A percentile compares a stretch with the other conserved stretches of the same genome.
phyloP scores from a whole-genome alignment of 345 rosid genomes.

The Hirschfeldia incana region DNA sequence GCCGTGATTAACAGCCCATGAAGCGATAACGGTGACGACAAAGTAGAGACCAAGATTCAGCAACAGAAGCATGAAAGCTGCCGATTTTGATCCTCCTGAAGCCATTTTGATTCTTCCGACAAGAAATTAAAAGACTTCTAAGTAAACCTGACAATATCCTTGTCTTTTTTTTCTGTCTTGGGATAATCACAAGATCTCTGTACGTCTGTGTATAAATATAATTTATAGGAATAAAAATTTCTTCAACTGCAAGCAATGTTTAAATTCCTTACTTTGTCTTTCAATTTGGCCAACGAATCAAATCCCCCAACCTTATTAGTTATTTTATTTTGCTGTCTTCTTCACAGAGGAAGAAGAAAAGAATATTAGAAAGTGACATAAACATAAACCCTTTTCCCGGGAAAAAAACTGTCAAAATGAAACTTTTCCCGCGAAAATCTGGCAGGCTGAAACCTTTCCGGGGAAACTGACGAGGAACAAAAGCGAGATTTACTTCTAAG shows the following conservation, averaged over 20 bases:
- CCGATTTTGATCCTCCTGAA: conserved; percentile 62
- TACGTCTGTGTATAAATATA: background rate
- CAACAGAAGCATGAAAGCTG: conserved; percentile 60
- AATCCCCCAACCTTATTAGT: conserved; percentile 9
- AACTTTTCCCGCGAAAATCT: background rate
- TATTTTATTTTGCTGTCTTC: conserved; percentile 33
- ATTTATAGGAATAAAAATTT: conserved; percentile 22
- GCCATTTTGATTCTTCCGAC: conserved; percentile 52
- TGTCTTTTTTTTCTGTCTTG: conserved; percentile 17
- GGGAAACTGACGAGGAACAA: background rate
- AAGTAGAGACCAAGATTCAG: conserved; percentile 72
- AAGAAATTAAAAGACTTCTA: background rate
- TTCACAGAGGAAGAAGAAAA: conserved; percentile 10
- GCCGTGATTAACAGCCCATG: conserved; percentile 81
- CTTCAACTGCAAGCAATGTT: conserved; percentile 54
- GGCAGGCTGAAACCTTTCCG: background rate
- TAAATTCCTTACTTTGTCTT: conserved; percentile 22
- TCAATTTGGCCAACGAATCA: conserved; percentile 31
- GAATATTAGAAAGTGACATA: conserved; percentile 1
- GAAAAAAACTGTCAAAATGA: background rate
- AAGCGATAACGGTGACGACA: conserved; percentile 56
- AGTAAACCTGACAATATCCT: background rate
- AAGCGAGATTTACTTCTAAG: background rate
- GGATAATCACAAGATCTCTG: conserved; percentile 24
- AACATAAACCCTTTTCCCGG: background rate